Base-by-base conservation (phyloP, 2,329 filamentous ascomycete genomes). In the Hymenoscyphus scutula region DNA sequence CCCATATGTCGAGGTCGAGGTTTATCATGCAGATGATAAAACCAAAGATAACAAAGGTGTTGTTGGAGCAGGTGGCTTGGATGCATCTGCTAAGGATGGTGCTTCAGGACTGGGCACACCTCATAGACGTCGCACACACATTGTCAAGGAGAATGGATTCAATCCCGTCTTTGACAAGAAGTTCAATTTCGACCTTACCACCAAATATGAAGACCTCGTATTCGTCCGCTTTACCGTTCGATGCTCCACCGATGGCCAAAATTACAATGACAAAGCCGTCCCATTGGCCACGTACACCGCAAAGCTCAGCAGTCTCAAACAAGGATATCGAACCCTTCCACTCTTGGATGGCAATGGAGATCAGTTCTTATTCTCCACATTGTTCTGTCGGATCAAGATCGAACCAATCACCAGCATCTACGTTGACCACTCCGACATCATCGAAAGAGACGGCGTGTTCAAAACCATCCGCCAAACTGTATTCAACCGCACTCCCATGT, bases 221-320 rank as follows among this genome's bases (percentile, higher is more conserved):
- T 98, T 98, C 76, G 88, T 99, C 59, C 90, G 92, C 54, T 97
- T 92, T 85, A 93, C 89, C 27, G 92, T 98, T 61, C 94, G 91
- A 82, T 90, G 95, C 69, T 93, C 92, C 1, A 82, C 86, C 63
- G 91, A 94, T 73, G 90, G 90, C 51, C 84, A 88, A 69, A 88
- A 80, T 68, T 84, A 85, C 68, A 90, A 84, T 63, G 88, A 88
- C 66, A 77, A 82, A 71, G 75, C 84, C 76, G 77, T 83, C 67
- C 79, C 91, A 25, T 82, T 97, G 62, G 95, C 92, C 2, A 95
- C 90, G 1, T 98, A 94, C 76, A 98, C 92, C 1, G 93, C 91
- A 66, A 98, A 98, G 78, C 86, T 98, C 58, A 88, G 83, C 78
- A 96, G 89, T 73, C 84, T 98, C 51, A 92, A 94, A 74, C 88